A percentile compares a stretch with the other conserved stretches of the same genome.
phyloP scores from a whole-genome alignment of 2,329 filamentous ascomycete genomes.

The Hymenoscyphus infarciens region DNA sequence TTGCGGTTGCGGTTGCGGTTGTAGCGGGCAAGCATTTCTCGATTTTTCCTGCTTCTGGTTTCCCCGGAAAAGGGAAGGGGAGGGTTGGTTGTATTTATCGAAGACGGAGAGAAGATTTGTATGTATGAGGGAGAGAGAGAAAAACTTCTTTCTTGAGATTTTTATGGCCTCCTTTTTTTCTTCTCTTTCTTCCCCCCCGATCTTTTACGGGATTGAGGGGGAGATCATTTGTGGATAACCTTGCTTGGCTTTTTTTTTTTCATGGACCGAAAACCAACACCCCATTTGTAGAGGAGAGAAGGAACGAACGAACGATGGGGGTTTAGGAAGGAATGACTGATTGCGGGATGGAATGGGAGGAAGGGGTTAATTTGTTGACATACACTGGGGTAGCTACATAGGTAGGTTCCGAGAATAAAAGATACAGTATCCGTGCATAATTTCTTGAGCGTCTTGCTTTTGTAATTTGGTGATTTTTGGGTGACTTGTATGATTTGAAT shows the following conservation, averaged over 20 bases:
- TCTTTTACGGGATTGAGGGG: not conserved
- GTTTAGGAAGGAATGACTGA: not conserved
- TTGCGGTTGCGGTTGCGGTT: not conserved
- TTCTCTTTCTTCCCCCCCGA: not conserved
- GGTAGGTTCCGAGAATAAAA: no score
- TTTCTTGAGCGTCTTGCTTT: no score
- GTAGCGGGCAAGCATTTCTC: conserved; percentile 10
- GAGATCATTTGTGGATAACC: not conserved
- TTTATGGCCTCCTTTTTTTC: not conserved
- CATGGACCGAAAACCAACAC: not conserved
- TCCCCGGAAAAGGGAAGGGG: no score
- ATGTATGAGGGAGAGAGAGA: not conserved
- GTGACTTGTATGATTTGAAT: no score
- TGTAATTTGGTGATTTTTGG: no score
- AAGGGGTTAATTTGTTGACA: not conserved
- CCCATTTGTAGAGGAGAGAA: not conserved
- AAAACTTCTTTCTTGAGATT: not conserved
- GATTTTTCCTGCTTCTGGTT: no score
- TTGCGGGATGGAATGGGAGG: no score
- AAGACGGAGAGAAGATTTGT: not conserved
- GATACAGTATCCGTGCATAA: no score
- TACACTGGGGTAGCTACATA: no score
- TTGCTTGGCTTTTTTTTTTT: not conserved
- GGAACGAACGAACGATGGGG: no score
- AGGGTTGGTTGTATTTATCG: no score